Base-by-base conservation (phyloP, 495 filamentous ascomycete species). In the Chlorociboria aeruginascens region DNA sequence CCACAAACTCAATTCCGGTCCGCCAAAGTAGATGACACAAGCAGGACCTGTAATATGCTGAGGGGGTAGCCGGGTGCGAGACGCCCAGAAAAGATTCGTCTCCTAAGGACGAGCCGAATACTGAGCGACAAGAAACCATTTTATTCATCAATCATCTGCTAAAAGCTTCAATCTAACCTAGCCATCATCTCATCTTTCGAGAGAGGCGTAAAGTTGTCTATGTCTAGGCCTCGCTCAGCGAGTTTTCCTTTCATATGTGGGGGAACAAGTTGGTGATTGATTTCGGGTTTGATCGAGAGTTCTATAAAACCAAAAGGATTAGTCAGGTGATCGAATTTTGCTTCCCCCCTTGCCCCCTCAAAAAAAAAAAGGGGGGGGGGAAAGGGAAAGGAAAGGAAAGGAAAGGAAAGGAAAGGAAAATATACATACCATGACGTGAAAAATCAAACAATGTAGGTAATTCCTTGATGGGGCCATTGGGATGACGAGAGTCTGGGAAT, bases 171-270 rank as follows among this genome's bases (percentile, higher is more conserved):
- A 69, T 98, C 92, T 66, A 98, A 74, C 63, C 88, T 87, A 37
- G 92, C 92, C 76, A 94, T 84, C 92, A 98, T 98, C 60, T 97
- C 87, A 50, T 89, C 81, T 69, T 87, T 92, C 43, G 82, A 65
- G 68, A 97, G 76, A 11, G 92, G 92, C 53, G 76, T 84, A 62
- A 98, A 89, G 62, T 89, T 90, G 63, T 97, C 85, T 62, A 95
- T 85, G 65, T 96, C 89, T 51, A 98, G 76, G 32, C 89, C 89
- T 36, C 79, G 81, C 32, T 77, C 73, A 40, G 78, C 76, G 43
- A 98, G 73, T 49, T 76, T 73, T 20, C 85, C 68, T 48, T 81
- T 81, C 59, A 86, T 76, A 63, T 98, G 86, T 44, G 76, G 67
- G 45, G 92, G 92, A 46, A 97, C 86, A 55, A 99, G 77, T 64